Evolutionary conservation across 2,329 filamentous ascomycete species (phyloP).

Genomic region (Fusarium stilboides): DNA sequence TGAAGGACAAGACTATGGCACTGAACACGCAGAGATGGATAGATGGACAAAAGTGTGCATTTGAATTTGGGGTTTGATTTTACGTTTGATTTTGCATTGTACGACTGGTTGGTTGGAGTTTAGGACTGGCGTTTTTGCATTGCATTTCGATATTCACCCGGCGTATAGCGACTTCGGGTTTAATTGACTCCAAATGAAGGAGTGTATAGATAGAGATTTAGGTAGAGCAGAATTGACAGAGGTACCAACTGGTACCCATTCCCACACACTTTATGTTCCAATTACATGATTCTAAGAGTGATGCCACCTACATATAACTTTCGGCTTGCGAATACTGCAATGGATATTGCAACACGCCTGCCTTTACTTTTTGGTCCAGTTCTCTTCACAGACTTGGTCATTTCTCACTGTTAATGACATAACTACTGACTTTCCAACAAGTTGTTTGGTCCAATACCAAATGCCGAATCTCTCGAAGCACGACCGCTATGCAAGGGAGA

Average conservation of each 20-base stretch:
- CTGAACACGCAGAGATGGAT: neutral
- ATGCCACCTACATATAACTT: too few relatives aligned
- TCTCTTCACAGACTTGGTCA: too few relatives aligned
- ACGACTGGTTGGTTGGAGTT: constrained; percentile 3
- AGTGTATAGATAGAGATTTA: neutral
- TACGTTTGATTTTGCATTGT: neutral
- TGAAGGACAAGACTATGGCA: neutral
- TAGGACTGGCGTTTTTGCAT: neutral
- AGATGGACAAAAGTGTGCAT: too few relatives aligned
- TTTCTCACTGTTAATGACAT: too few relatives aligned
- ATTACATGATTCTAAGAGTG: neutral
- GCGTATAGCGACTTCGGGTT: neutral
- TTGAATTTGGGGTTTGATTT: neutral
- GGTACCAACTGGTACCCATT: neutral
- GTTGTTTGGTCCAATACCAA: too few relatives aligned
- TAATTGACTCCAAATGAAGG: neutral
- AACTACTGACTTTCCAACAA: too few relatives aligned
- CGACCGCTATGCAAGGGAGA: too few relatives aligned
- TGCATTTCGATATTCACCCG: neutral
- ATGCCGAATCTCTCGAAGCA: too few relatives aligned
- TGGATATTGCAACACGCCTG: too few relatives aligned
- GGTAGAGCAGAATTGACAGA: constrained; percentile 5
- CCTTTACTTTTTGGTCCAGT: too few relatives aligned
- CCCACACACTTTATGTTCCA: neutral
- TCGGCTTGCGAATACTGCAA: too few relatives aligned